phyloP scores from a whole-genome alignment of 1,139 yeast genomes.

The Taphrina pruni region DNA sequence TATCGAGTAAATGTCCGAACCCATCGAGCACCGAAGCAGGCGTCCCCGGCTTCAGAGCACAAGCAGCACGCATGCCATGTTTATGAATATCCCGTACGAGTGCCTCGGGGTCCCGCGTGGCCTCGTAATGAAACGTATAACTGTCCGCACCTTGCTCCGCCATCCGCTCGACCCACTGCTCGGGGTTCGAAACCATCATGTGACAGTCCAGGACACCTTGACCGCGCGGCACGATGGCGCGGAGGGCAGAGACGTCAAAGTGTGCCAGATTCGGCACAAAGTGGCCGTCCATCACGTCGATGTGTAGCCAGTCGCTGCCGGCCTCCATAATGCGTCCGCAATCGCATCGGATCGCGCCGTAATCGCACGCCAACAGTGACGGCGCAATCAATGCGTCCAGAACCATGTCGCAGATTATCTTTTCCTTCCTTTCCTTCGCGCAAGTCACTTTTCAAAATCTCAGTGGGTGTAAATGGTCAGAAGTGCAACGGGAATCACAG shows the following conservation, averaged over 20 bases:
- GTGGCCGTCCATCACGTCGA: slow-evolving; percentile 98
- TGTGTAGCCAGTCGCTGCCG: slow-evolving; percentile 94
- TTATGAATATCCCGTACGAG: slow-evolving; percentile 76
- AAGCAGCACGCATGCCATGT: slow-evolving; percentile 89
- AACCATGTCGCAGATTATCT: slow-evolving; percentile 46
- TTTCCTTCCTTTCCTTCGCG: not conserved
- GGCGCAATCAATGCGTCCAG: slow-evolving; percentile 82
- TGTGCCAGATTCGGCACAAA: slow-evolving; percentile 95
- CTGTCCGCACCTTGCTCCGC: slow-evolving; percentile 96
- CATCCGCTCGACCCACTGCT: slow-evolving; percentile 90
- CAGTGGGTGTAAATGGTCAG: too few species aligned
- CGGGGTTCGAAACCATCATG: slow-evolving; percentile 91
- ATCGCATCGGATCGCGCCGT: slow-evolving; percentile 70
- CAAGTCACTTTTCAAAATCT: too few species aligned
- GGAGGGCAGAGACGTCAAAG: slow-evolving; percentile 83
- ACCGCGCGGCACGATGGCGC: slow-evolving; percentile 74
- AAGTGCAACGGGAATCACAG: not conserved
- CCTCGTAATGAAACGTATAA: slow-evolving; percentile 94
- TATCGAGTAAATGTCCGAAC: slow-evolving; percentile 77
- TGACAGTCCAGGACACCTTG: slow-evolving; percentile 93
- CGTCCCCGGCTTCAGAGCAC: slow-evolving; percentile 94
- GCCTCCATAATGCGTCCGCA: slow-evolving; percentile 79
- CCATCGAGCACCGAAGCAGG: slow-evolving; percentile 83
- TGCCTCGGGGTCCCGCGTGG: slow-evolving; percentile 77
- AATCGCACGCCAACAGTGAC: slow-evolving; percentile 79